Conservation (phyloP, 768 basidiomycete genomes). For the Agaricus blazei region DNA sequence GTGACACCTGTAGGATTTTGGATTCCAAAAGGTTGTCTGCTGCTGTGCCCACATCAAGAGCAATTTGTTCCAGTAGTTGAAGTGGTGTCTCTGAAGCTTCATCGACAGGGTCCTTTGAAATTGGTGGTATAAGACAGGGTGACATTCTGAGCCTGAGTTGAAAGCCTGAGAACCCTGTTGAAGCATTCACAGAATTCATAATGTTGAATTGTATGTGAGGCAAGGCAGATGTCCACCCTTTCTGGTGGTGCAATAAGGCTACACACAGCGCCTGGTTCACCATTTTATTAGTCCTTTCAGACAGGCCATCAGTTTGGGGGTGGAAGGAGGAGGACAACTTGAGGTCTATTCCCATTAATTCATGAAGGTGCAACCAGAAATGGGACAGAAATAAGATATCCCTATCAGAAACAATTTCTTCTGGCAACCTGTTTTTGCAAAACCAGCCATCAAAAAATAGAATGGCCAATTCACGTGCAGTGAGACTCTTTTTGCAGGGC, state of each 20-base stretch:
- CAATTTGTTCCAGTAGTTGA: neutral
- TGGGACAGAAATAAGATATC: constrained; percentile 20
- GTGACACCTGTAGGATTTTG: neutral
- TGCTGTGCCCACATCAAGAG: neutral
- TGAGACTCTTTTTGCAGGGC: neutral
- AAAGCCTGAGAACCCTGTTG: constrained; percentile 17
- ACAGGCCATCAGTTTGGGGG: no score
- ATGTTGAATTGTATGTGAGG: constrained; percentile 18
- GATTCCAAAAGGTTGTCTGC: neutral
- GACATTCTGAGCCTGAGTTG: constrained; percentile 1
- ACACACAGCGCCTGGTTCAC: constrained; percentile 17
- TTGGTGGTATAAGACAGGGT: neutral
- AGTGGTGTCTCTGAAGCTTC: no score
- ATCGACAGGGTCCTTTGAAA: neutral
- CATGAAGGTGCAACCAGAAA: constrained; percentile 16
- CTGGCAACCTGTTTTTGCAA: constrained; percentile 25
- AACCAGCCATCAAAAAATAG: constrained; percentile 21
- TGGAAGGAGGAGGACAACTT: neutral
- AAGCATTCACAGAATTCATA: constrained; percentile 20
- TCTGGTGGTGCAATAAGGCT: constrained; percentile 18
- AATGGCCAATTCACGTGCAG: constrained; percentile 1
- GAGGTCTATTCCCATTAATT: neutral
- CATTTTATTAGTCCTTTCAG: constrained; percentile 22
- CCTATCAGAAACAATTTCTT: constrained; percentile 24
- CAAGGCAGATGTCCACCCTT: constrained; percentile 18